These are phyloP conservation scores for Pseudopyricularia cyperi DNA, from an alignment of 2,329 filamentous ascomycete species.

Conservation along the genomic window DNA sequence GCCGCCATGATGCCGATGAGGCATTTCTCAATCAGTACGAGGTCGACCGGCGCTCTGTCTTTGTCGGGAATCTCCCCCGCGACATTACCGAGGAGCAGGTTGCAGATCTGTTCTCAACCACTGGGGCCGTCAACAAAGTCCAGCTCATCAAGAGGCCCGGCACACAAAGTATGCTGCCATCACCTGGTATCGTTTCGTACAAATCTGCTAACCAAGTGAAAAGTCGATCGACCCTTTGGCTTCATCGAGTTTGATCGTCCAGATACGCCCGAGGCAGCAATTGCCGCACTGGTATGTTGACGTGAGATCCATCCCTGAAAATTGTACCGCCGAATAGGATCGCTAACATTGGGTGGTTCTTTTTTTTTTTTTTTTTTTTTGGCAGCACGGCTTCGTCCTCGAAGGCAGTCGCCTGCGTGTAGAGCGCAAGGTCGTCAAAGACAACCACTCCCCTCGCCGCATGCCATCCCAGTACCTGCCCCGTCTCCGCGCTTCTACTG, in stretches of 20 bases:
- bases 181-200: neutral
- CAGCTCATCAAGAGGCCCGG: constrained; percentile 15
- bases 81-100: constrained; percentile 13
- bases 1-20: constrained; percentile 13
- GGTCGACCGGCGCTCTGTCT: constrained; percentile 20
- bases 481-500: neutral
- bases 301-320: neutral
- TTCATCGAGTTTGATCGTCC: constrained; percentile 13
- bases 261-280: constrained; percentile 7
- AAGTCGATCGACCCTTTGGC: constrained; percentile 13
- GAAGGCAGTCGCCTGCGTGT: neutral
- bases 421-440: constrained; percentile 2
- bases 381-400: neutral
- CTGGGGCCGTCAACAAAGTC: constrained; percentile 15
- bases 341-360: neutral
- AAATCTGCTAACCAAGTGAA: neutral
- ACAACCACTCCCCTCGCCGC: neutral
- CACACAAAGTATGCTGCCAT: constrained; percentile 6
- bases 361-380: too few species aligned
- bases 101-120: constrained; percentile 9
- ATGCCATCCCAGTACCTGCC: neutral
- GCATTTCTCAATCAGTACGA: constrained; percentile 18
- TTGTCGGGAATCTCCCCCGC: constrained; percentile 16
- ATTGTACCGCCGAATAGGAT: neutral
- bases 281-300: neutral